phyloP scores from a whole-genome alignment of 495 filamentous ascomycete genomes.

The Aspergillus sclerotiicarbonarius region DNA sequence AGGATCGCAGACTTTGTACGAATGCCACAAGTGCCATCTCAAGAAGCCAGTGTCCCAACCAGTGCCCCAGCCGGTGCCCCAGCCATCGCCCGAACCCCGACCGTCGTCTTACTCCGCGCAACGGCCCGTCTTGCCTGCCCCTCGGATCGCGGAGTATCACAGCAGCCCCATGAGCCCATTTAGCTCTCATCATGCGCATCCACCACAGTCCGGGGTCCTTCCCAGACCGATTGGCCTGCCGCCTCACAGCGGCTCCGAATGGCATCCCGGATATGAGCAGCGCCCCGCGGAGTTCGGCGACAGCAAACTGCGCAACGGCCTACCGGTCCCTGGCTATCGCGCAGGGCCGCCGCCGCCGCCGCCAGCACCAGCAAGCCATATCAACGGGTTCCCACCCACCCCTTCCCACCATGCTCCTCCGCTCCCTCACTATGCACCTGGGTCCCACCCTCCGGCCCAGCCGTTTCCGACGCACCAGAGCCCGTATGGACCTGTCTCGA shows the following conservation, averaged over 20 bases:
- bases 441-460: conserved; percentile 38
- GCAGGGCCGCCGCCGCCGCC: conserved; percentile 23
- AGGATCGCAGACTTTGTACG: conserved; percentile 24
- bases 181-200: conserved; percentile 36
- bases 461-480: conserved; percentile 40
- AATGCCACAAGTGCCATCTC: conserved; percentile 55
- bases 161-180: too few relatives aligned
- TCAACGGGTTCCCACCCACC: conserved; percentile 32
- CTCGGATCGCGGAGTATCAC: conserved; percentile 32
- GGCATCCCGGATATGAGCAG: conserved; percentile 39
- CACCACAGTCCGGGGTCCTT: conserved; percentile 27
- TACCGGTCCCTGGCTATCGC: conserved; percentile 32
- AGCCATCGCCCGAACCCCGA: conserved; percentile 35
- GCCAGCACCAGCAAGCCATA: conserved; percentile 18
- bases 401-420: conserved; percentile 31
- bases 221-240: conserved; percentile 34
- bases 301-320: conserved; percentile 34
- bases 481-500: conserved; percentile 39
- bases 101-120: conserved; percentile 36
- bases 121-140: conserved; percentile 34
- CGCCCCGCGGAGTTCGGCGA: conserved; percentile 26
- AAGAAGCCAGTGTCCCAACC: conserved; percentile 37
- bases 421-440: conserved; percentile 29
- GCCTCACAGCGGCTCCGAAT: conserved; percentile 27
- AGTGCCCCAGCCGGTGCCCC: conserved; percentile 36